Evolutionary conservation across 1,284 basidiomycete species (phyloP).

Genomic region (Trichosporon faecale): DNA sequence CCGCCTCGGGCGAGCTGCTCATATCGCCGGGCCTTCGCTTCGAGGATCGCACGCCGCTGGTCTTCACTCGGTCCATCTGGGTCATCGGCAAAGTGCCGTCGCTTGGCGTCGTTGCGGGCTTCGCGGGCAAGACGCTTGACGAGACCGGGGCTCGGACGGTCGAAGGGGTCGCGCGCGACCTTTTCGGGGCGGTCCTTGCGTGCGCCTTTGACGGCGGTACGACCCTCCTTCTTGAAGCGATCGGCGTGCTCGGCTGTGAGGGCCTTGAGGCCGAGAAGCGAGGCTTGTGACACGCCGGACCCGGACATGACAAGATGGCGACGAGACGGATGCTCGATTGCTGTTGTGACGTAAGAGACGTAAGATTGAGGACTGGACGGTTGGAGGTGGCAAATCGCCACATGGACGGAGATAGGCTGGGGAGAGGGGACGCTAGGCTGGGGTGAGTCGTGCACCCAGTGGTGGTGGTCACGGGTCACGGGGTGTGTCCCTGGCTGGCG

Average conservation of each 20-base stretch:
- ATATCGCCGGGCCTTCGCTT: conserved; percentile 78
- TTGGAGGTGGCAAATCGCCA: conserved; percentile 10
- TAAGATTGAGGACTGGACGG: neutral
- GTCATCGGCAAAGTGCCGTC: conserved; percentile 36
- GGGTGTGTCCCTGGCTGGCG: neutral
- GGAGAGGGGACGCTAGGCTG: neutral
- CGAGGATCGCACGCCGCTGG: conserved; percentile 54
- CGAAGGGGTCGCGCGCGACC: conserved; percentile 41
- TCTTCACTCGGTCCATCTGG: conserved; percentile 42
- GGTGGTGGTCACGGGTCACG: conserved; percentile 3
- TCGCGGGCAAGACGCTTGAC: conserved; percentile 48
- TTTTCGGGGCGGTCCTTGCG: conserved; percentile 21
- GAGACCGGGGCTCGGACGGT: conserved; percentile 47
- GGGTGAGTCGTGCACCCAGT: neutral
- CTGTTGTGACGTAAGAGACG: conserved; percentile 13
- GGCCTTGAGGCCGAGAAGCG: conserved; percentile 47
- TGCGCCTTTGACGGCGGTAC: conserved; percentile 40
- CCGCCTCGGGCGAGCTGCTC: conserved; percentile 76
- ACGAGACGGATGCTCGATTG: neutral
- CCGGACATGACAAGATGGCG: conserved; percentile 5
- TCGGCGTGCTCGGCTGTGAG: conserved; percentile 51
- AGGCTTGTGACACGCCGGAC: conserved; percentile 39
- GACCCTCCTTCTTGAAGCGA: conserved; percentile 46
- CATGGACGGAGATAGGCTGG: conserved; percentile 8
- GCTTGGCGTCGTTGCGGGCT: conserved; percentile 44